Evolutionary conservation across 768 basidiomycete genomes (phyloP).

Genomic region (Lactarius deliciosus): DNA sequence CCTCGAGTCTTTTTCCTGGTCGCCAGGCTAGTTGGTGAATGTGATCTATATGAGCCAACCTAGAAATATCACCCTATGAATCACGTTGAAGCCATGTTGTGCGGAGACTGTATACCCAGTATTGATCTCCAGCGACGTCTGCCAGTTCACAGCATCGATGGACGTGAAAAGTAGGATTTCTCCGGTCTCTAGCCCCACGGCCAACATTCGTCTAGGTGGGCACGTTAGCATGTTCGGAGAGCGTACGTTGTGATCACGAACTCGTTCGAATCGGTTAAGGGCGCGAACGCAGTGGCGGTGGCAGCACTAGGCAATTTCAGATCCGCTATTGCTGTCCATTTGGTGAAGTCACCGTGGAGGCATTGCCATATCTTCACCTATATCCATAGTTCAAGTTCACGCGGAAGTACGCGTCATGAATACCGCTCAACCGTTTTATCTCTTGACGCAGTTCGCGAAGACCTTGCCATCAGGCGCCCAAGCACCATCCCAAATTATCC

Average conservation of each 20-base stretch:
- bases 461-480: constrained; percentile 76
- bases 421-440: constrained; percentile 77
- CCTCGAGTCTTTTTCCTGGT: constrained; percentile 39
- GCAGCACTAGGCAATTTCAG: constrained; percentile 75
- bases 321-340: constrained; percentile 59
- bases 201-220: constrained; percentile 54
- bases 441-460: constrained; percentile 93
- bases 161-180: constrained; percentile 63
- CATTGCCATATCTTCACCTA: constrained; percentile 85
- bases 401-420: background rate
- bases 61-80: constrained; percentile 36
- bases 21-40: constrained; percentile 84
- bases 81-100: constrained; percentile 15
- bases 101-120: constrained; percentile 46
- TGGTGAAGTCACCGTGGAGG: constrained; percentile 32
- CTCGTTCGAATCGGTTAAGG: constrained; percentile 43
- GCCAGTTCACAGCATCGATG: constrained; percentile 45
- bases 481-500: constrained; percentile 95
- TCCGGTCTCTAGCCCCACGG: constrained; percentile 85
- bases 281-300: constrained; percentile 74
- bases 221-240: background rate
- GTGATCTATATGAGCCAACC: constrained; percentile 72
- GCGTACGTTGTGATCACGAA: constrained; percentile 32
- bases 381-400: background rate
- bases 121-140: constrained; percentile 44